phyloP scores from a whole-genome alignment of 73 alveolate genomes.

The Tetrahymena borealis region DNA sequence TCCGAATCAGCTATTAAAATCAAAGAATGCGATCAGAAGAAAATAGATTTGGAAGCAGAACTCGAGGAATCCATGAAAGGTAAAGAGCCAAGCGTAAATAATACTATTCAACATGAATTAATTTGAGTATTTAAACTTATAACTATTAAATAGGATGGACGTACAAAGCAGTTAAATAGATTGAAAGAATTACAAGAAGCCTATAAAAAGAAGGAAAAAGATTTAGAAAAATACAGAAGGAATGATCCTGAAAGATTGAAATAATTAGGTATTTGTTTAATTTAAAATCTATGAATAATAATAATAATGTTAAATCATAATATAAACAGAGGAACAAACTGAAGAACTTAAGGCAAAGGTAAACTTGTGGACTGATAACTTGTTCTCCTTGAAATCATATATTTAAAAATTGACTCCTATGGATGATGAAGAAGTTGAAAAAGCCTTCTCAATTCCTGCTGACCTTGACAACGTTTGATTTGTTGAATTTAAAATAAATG shows the following conservation, averaged over 20 bases:
- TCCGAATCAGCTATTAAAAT: not conserved
- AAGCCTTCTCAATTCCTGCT: not conserved
- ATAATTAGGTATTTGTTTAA: not conserved
- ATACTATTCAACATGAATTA: not conserved
- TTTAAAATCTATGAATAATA: too few relatives aligned
- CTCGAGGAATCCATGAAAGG: not conserved
- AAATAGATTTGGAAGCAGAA: not conserved
- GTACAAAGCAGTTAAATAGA: not conserved
- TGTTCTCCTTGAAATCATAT: not conserved
- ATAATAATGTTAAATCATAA: too few relatives aligned
- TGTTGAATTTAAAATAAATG: not conserved
- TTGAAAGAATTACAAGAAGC: not conserved
- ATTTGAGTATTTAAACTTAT: not conserved
- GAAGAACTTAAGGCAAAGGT: not conserved
- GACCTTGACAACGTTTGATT: not conserved
- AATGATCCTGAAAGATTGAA: not conserved
- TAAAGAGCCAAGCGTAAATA: not conserved
- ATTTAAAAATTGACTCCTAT: not conserved
- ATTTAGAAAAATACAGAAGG: not conserved
- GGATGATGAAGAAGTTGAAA: constrained; percentile 1
- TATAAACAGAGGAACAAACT: not conserved
- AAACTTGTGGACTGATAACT: not conserved
- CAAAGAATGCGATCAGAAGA: not conserved
- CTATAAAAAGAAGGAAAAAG: not conserved
- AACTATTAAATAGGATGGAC: not conserved